A percentile compares a stretch with the other conserved stretches of the same genome.
phyloP scores from a whole-genome alignment of 2,329 filamentous ascomycete species.

The Penicillium sp. region DNA sequence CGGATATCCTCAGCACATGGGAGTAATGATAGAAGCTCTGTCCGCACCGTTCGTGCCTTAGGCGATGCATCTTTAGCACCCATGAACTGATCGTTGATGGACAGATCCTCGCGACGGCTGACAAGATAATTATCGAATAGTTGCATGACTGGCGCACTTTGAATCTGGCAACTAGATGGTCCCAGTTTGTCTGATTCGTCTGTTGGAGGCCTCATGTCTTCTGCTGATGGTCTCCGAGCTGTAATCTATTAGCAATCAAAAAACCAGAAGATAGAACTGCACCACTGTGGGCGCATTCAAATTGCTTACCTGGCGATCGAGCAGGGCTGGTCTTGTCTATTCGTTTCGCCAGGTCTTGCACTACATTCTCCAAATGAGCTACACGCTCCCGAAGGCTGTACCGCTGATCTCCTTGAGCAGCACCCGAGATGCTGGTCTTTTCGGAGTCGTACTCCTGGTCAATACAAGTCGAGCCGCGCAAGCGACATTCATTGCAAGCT shows the following conservation, averaged over 20 bases:
- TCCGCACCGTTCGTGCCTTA: slow-evolving; percentile 26
- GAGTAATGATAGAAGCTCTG: slow-evolving; percentile 34
- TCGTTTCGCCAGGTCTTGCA: slow-evolving; percentile 33
- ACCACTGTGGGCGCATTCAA: not conserved
- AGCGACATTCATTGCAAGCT: slow-evolving; percentile 42
- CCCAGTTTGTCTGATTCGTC: slow-evolving; percentile 20
- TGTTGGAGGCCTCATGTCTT: slow-evolving; percentile 7
- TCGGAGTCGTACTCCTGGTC: slow-evolving; percentile 35
- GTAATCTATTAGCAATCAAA: not conserved
- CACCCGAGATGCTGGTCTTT: not conserved
- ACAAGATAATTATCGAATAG: slow-evolving; percentile 41
- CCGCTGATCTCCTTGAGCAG: slow-evolving; percentile 24
- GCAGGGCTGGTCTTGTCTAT: slow-evolving; percentile 23
- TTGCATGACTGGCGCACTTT: slow-evolving; percentile 37
- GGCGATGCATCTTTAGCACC: slow-evolving; percentile 25
- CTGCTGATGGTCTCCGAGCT: slow-evolving; percentile 4
- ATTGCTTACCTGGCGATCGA: slow-evolving; percentile 4
- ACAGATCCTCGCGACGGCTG: slow-evolving; percentile 29
- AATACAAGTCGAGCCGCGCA: slow-evolving; percentile 38
- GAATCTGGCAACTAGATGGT: slow-evolving; percentile 27
- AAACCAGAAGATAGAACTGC: not conserved
- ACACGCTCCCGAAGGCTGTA: slow-evolving; percentile 42
- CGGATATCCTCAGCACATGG: slow-evolving; percentile 32
- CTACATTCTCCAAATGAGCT: slow-evolving; percentile 37
- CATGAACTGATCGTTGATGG: slow-evolving; percentile 23